Evolutionary conservation across 306 rosid genomes (phyloP).

Genomic region (Trifolium repens): DNA sequence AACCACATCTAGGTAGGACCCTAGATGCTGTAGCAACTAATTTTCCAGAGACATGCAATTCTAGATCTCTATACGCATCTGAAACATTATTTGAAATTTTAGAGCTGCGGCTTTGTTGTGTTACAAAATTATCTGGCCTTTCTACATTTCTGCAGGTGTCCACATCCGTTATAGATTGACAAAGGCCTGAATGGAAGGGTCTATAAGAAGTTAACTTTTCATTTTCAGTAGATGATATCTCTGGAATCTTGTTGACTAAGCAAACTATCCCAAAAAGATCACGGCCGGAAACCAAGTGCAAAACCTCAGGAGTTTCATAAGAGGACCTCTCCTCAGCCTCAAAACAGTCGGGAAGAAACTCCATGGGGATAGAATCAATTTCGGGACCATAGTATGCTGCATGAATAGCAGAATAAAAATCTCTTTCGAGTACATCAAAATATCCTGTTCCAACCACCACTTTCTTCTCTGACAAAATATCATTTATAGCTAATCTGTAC

Average conservation of each 20-base stretch:
- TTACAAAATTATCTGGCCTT: conserved; percentile 43
- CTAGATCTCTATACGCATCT: conserved; percentile 77
- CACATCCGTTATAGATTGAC: conserved; percentile 47
- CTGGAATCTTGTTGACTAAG: conserved; percentile 54
- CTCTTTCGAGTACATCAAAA: conserved; percentile 81
- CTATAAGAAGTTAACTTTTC: conserved; percentile 58
- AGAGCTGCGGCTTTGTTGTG: conserved; percentile 37
- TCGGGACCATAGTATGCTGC: conserved; percentile 87
- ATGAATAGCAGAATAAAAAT: conserved; percentile 85
- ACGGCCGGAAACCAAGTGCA: conserved; percentile 96
- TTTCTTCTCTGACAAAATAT: conserved; percentile 72
- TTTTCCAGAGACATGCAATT: conserved; percentile 81
- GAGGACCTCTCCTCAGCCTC: conserved; percentile 98
- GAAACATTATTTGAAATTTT: conserved; percentile 45
- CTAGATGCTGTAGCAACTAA: conserved; percentile 79
- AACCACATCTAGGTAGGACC: conserved; percentile 58
- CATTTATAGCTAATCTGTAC: conserved; percentile 74
- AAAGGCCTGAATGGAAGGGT: conserved; percentile 43
- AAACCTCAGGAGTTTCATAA: conserved; percentile 82
- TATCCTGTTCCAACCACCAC: conserved; percentile 78
- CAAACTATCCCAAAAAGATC: conserved; percentile 94
- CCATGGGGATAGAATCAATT: conserved; percentile 71
- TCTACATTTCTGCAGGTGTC: conserved; percentile 42
- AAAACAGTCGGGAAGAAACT: conserved; percentile 84
- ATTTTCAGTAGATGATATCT: conserved; percentile 51